These are phyloP conservation scores for Mycena kentingensis DNA, from an alignment of 768 basidiomycete species.

Conservation along the genomic window DNA sequence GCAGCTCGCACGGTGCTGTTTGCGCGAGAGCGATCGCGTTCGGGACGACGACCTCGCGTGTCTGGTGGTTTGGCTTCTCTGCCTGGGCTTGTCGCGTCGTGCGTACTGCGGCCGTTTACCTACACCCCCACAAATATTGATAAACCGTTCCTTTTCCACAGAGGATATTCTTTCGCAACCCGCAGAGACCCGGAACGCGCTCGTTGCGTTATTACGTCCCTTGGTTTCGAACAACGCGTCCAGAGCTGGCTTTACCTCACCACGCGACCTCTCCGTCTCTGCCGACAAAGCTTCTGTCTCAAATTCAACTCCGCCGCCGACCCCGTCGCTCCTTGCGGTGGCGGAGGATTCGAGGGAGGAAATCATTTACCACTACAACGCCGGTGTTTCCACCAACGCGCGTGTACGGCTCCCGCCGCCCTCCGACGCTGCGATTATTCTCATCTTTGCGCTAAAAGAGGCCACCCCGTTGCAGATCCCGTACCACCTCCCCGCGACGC, in stretches of 20 bases:
- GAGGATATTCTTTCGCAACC: constrained; percentile 42
- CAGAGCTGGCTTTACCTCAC: constrained; percentile 24
- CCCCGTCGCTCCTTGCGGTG: constrained; percentile 7
- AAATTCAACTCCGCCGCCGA: not conserved
- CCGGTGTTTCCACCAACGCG: constrained; percentile 6
- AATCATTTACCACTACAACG: constrained; percentile 10
- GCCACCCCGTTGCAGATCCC: constrained; percentile 45
- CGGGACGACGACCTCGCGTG: constrained; percentile 26
- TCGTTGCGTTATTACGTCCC: constrained; percentile 46
- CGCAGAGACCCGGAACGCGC: constrained; percentile 39
- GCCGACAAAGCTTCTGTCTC: not conserved
- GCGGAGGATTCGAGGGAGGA: not conserved
- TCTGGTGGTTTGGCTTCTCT: constrained; percentile 44
- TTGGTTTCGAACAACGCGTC: constrained; percentile 32
- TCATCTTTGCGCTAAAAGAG: constrained; percentile 57
- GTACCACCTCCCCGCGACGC: constrained; percentile 51
- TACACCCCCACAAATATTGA: constrained; percentile 22
- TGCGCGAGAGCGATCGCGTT: constrained; percentile 14
- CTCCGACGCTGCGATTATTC: constrained; percentile 48
- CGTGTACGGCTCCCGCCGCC: constrained; percentile 25
- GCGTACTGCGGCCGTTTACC: constrained; percentile 23
- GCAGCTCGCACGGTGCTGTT: constrained; percentile 24
- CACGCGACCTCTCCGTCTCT: constrained; percentile 13
- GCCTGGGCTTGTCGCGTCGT: constrained; percentile 43
- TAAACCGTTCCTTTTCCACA: constrained; percentile 27